phyloP scores from a whole-genome alignment of 116 monocot species.

The Thalassia testudinum region DNA sequence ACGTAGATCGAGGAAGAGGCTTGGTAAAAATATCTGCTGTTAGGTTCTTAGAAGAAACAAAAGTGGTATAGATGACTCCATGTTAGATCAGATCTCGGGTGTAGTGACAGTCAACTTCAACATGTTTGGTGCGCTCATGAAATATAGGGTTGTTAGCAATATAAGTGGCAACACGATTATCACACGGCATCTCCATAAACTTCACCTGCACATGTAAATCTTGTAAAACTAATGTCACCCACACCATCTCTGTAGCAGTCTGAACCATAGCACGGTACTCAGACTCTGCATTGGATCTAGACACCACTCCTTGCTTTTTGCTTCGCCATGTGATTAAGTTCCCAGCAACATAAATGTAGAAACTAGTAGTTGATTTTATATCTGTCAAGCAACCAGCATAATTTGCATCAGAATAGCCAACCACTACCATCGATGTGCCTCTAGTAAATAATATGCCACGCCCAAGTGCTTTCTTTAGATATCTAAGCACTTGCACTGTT shows the following conservation, averaged over 20 bases:
- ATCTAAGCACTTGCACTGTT: neutral
- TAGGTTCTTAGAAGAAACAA: neutral
- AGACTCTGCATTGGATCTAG: neutral
- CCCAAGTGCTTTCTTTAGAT: neutral
- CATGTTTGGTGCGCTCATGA: constrained; percentile 4
- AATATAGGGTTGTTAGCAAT: constrained; percentile 4
- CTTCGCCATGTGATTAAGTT: neutral
- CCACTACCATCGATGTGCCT: too few relatives aligned
- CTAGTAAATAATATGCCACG: neutral
- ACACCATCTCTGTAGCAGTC: neutral
- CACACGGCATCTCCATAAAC: neutral
- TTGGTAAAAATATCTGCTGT: constrained; percentile 2
- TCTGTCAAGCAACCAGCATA: too few relatives aligned
- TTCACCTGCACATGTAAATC: neutral
- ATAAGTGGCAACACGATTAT: neutral
- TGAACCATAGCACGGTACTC: constrained; percentile 1
- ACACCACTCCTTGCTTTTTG: neutral
- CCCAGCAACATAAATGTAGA: too few relatives aligned
- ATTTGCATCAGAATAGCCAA: too few relatives aligned
- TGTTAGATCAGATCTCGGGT: neutral
- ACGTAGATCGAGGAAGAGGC: neutral
- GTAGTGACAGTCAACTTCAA: constrained; percentile 4
- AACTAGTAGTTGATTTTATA: too few relatives aligned
- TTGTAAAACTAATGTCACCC: neutral
- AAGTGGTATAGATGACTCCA: neutral